Conservation (phyloP, 106 monocot genomes). For the Dioscorea zingiberensis region DNA sequence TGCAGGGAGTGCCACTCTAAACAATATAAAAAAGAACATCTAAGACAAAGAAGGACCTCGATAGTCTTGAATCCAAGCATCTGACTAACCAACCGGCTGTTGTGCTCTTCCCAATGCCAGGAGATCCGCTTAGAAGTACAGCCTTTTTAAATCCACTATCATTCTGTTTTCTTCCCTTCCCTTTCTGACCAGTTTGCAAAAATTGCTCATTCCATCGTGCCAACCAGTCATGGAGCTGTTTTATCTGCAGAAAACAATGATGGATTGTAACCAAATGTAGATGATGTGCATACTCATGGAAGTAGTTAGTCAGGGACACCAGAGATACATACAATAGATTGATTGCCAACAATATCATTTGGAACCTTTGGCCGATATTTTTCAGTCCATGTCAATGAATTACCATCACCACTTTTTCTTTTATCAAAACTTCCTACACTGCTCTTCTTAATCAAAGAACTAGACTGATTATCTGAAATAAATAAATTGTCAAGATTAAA, state of each 20-base stretch:
- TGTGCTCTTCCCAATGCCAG: constrained; percentile 96
- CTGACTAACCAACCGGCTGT: constrained; percentile 77
- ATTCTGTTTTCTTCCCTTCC: constrained; percentile 66
- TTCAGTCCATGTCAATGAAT: constrained; percentile 87
- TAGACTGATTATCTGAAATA: constrained; percentile 29
- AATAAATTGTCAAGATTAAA: background rate
- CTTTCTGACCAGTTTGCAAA: constrained; percentile 58
- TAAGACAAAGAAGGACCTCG: constrained; percentile 45
- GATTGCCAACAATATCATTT: constrained; percentile 92
- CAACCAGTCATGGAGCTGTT: constrained; percentile 97
- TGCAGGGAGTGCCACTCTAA: too few species aligned
- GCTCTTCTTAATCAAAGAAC: constrained; percentile 21
- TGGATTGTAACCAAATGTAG: background rate
- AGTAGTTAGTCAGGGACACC: too few species aligned
- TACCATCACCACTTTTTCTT: constrained; percentile 13
- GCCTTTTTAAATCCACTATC: constrained; percentile 84
- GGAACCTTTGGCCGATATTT: constrained; percentile 82
- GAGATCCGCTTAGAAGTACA: constrained; percentile 85
- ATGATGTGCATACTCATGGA: background rate
- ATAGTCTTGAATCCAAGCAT: constrained; percentile 92
- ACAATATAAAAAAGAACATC: too few species aligned
- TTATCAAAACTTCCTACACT: constrained; percentile 39
- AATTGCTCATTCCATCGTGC: constrained; percentile 67
- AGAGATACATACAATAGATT: constrained; percentile 63
- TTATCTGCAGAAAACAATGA: constrained; percentile 37